Percentiles rank a stretch among this genome's conserved stretches.
These are phyloP conservation scores for Gonapodya prolifera DNA, from an alignment of 192 early-diverging fungal species.

Conservation along the genomic window DNA sequence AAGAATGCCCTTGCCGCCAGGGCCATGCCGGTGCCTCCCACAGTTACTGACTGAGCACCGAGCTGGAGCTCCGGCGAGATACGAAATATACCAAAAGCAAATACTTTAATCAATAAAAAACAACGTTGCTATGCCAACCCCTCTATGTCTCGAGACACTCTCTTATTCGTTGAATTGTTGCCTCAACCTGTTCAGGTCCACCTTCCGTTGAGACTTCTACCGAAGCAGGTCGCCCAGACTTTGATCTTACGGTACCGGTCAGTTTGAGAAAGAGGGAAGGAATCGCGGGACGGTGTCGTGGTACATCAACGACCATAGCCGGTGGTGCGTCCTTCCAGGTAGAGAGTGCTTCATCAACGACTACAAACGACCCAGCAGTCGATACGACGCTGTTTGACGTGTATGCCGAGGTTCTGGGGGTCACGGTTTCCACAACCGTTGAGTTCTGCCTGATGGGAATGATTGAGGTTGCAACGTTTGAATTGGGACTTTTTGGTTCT, in stretches of 20 bases:
- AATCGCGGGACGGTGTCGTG: not conserved
- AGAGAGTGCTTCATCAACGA: not conserved
- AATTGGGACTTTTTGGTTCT: not conserved
- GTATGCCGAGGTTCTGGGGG: not conserved
- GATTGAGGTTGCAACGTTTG: not conserved
- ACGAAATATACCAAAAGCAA: too few relatives aligned
- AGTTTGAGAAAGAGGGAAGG: not conserved
- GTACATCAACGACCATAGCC: not conserved
- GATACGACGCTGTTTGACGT: not conserved
- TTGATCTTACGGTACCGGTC: not conserved
- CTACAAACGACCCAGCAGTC: not conserved
- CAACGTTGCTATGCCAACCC: too few relatives aligned
- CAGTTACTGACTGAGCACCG: too few relatives aligned
- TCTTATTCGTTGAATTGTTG: too few relatives aligned
- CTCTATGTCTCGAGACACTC: too few relatives aligned
- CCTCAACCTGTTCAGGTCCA: too few relatives aligned
- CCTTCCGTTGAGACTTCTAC: too few relatives aligned
- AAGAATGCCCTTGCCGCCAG: too few relatives aligned
- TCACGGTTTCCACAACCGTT: not conserved
- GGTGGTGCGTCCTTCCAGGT: not conserved
- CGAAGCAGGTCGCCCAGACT: too few relatives aligned
- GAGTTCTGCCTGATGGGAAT: not conserved
- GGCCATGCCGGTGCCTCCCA: too few relatives aligned
- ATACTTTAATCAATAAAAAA: too few relatives aligned
- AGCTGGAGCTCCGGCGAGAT: too few relatives aligned